Percentiles rank a stretch among this genome's conserved stretches.
These are phyloP conservation scores for Narthecium ossifragum DNA, from an alignment of 106 monocot genomes.

Conservation along the genomic window DNA sequence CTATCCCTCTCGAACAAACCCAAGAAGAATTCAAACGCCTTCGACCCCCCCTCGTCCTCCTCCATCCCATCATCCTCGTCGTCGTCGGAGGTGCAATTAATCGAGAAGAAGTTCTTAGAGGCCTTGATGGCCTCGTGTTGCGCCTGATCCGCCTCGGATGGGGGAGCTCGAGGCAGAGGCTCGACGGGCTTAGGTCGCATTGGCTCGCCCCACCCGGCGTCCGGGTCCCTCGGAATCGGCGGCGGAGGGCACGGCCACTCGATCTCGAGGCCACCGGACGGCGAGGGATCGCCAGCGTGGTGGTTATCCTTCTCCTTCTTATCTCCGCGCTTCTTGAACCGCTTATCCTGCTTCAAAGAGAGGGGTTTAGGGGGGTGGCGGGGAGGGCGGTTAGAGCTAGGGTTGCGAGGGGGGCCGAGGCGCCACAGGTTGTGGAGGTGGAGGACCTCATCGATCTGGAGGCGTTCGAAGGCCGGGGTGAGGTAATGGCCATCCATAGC, in stretches of 20 bases:
- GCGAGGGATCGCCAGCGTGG: background rate
- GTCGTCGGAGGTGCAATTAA: too few relatives aligned
- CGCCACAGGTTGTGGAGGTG: conserved; percentile 21
- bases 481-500: too few relatives aligned
- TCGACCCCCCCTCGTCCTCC: background rate
- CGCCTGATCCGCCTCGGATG: background rate
- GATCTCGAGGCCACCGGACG: background rate
- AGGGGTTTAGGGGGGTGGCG: background rate
- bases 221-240: background rate
- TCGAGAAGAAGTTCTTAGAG: conserved; percentile 36
- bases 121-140: conserved; percentile 15
- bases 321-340: background rate
- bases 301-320: background rate
- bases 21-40: conserved; percentile 32
- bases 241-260: conserved; percentile 1
- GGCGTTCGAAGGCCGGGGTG: conserved; percentile 7
- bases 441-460: conserved; percentile 23
- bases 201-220: too few relatives aligned
- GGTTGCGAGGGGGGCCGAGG: conserved; percentile 4
- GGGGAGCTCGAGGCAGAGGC: too few relatives aligned
- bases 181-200: background rate
- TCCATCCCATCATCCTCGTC: conserved; percentile 13
- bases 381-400: background rate
- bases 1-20: conserved; percentile 31
- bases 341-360: conserved; percentile 6